Conservation (phyloP, 2,329 filamentous ascomycete genomes). For the Cadophora sp. region DNA sequence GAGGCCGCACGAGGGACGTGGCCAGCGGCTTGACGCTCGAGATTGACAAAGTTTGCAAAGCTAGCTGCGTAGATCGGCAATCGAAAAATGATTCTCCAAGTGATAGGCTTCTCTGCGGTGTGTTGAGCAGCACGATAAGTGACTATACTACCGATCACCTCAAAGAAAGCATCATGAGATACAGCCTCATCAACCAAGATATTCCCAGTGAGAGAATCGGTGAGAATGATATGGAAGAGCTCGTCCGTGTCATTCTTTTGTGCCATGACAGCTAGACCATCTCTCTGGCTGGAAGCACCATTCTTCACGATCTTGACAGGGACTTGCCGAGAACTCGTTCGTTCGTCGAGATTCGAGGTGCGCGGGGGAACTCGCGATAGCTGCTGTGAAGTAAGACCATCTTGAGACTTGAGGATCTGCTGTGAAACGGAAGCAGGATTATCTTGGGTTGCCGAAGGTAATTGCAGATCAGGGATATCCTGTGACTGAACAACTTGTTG, state of each 20-base stretch:
- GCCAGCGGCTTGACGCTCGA: background rate
- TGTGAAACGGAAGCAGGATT: background rate
- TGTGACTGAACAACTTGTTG: background rate
- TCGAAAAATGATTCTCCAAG: slow-evolving; percentile 28
- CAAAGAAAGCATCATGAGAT: slow-evolving; percentile 13
- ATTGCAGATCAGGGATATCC: background rate
- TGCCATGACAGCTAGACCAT: slow-evolving; percentile 13
- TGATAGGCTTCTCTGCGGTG: slow-evolving; percentile 2
- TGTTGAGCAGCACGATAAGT: slow-evolving; percentile 20
- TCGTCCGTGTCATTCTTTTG: slow-evolving; percentile 1
- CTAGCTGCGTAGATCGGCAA: slow-evolving; percentile 16
- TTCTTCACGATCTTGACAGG: slow-evolving; percentile 16
- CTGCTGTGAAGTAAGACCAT: background rate
- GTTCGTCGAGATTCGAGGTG: background rate
- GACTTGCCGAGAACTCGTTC: background rate
- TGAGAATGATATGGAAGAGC: slow-evolving; percentile 2
- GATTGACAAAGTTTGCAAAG: slow-evolving; percentile 8
- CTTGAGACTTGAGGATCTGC: background rate
- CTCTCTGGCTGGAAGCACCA: background rate
- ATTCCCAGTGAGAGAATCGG: background rate
- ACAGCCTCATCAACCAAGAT: slow-evolving; percentile 22
- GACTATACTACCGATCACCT: background rate
- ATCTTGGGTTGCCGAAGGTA: background rate
- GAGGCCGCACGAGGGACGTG: background rate
- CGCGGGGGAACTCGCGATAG: background rate